A percentile compares a stretch with the other conserved stretches of the same genome.
Evolutionary conservation across 371 early-diverging fungal genomes (phyloP).

Genomic region (Entomophthora muscae): DNA sequence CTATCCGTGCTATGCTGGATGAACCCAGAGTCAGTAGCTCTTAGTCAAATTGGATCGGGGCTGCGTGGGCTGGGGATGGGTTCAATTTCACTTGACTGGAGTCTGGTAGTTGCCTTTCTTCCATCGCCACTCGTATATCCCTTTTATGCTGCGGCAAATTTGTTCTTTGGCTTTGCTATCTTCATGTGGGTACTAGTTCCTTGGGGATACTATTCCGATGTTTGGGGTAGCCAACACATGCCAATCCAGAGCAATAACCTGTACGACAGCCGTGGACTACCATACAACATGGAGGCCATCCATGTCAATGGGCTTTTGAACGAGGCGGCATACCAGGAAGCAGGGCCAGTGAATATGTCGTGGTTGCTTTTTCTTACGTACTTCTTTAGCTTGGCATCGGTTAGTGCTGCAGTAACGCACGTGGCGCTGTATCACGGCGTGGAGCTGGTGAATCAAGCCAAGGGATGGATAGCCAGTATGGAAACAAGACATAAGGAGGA

Average conservation of each 20-base stretch:
- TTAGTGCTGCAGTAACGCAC: conserved; percentile 32
- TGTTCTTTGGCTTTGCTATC: conserved; percentile 34
- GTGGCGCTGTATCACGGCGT: conserved; percentile 25
- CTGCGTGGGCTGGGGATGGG: conserved; percentile 18
- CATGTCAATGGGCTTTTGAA: conserved; percentile 33
- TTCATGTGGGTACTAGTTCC: conserved; percentile 46
- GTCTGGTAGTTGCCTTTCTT: conserved; percentile 15
- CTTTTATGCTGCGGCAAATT: conserved; percentile 17
- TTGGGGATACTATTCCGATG: conserved; percentile 35
- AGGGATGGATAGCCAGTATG: conserved; percentile 11
- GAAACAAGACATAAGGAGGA: conserved; percentile 31
- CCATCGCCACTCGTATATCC: conserved; percentile 16
- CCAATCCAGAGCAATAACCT: conserved; percentile 31
- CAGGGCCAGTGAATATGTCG: conserved; percentile 47
- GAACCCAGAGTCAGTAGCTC: conserved; percentile 25
- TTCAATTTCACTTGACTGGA: conserved; percentile 20
- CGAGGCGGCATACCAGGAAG: conserved; percentile 31
- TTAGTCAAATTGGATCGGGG: conserved; percentile 34
- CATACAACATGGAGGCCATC: conserved; percentile 24
- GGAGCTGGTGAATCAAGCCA: conserved; percentile 18
- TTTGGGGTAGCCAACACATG: conserved; percentile 31
- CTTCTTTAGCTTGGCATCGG: conserved; percentile 14
- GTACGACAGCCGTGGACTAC: conserved; percentile 26
- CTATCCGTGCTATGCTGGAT: conserved; percentile 22
- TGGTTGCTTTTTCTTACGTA: conserved; percentile 30